Percentiles rank a stretch among this genome's conserved stretches.
phyloP scores from a whole-genome alignment of 1,284 basidiomycete genomes.

The Cutaneotrichosporon sp. region DNA sequence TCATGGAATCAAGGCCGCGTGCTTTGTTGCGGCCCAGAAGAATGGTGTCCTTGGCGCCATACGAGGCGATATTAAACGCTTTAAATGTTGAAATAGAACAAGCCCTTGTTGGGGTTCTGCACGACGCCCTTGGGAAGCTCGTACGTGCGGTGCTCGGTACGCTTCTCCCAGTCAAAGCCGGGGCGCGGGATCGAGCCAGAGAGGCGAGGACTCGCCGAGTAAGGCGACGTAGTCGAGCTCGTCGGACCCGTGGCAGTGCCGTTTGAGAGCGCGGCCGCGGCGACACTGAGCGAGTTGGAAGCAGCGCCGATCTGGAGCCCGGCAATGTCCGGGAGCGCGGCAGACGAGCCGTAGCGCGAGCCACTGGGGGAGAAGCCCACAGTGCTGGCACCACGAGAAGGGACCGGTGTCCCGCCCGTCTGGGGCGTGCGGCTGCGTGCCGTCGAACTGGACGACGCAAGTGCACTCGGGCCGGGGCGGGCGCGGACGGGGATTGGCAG shows the following conservation, averaged over 20 bases:
- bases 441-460: conserved; percentile 19
- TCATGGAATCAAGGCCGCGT: not conserved
- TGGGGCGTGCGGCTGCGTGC: conserved; percentile 23
- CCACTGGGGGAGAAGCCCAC: not conserved
- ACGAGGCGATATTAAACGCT: not conserved
- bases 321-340: conserved; percentile 28
- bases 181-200: conserved; percentile 25
- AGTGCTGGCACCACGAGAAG: conserved; percentile 7
- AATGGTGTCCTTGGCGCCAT: not conserved
- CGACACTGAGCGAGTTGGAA: not conserved
- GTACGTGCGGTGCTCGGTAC: conserved; percentile 37
- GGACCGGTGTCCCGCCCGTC: conserved; percentile 6
- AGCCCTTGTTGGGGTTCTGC: conserved; percentile 42
- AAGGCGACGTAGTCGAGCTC: conserved; percentile 11
- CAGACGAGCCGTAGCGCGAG: conserved; percentile 7
- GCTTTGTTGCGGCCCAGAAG: not conserved
- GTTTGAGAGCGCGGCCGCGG: conserved; percentile 6
- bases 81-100: conserved; percentile 48
- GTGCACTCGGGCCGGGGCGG: conserved; percentile 11
- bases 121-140: conserved; percentile 42
- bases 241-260: conserved; percentile 16
- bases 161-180: conserved; percentile 43
- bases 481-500: conserved; percentile 23
- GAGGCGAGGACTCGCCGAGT: not conserved
- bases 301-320: conserved; percentile 23